Base-by-base conservation (phyloP, 2,329 filamentous ascomycete species). In the Botrytis byssoidea region DNA sequence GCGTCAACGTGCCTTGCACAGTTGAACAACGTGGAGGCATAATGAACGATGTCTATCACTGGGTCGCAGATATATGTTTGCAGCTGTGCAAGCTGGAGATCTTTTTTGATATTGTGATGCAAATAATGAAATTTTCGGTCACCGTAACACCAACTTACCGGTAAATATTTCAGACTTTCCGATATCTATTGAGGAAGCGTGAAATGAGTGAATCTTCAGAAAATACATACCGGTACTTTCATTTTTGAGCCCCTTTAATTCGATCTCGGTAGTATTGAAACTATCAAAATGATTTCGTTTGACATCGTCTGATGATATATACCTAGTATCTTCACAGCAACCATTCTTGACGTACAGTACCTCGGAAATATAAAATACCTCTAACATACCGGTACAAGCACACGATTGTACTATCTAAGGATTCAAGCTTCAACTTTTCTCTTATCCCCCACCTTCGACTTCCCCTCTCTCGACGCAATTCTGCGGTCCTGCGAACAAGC, bases 11-110 rank as follows among this genome's bases (percentile, higher is more conserved):
- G 59, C 77, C 78, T 64, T 74, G 76, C 18, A 80, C 71, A 37
- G 65, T 61, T 14, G 78, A 73, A 78, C 79, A 81, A 77, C 77
- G 74, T 76, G 79, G 79, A 68, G 80, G 78, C 80, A 82, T 82
- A 40, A 46, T 14, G 29, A 57, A 37, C 22, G 60, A 55, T 44
- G 18, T 14, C 22, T 40, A 71, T 29, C 46, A 29, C 48, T 67
- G 48, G 20, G 6, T 67, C 57, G 46, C 60, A 59, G 37, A 46
- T 14, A 46, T 37, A 73, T 44, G 73, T 72, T 74, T 70, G 42
- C 60, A 51, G 51, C 67, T 29, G 59, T 37, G 63, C 48, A n/a
- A 55, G 48, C 48, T n/a, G 40, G 32, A 51, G 32, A 29, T 42
- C n/a, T 20, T 40, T 64, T 44, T 64, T 64, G 65, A 60, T 59